Conservation (phyloP, 1,284 basidiomycete species). For the Trametes sp. region DNA sequence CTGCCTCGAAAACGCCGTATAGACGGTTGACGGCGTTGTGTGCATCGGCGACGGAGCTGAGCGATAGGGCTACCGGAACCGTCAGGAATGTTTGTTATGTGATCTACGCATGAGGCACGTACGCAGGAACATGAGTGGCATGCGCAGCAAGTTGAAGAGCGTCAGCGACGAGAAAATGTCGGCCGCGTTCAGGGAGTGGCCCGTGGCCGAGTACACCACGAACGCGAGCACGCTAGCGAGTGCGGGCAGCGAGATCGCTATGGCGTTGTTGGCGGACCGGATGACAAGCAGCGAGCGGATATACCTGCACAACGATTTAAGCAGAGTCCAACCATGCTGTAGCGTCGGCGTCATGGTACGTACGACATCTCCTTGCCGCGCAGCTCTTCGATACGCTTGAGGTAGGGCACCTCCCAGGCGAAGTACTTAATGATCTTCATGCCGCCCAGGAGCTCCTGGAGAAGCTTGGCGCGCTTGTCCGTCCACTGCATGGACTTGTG, state of each 20-base stretch:
- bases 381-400: constrained; percentile 73
- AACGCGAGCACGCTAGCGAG: constrained; percentile 89
- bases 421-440: constrained; percentile 94
- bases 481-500: constrained; percentile 90
- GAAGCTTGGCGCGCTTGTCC: constrained; percentile 84
- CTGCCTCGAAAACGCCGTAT: constrained; percentile 79
- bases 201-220: constrained; percentile 78
- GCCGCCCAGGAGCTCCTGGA: constrained; percentile 85
- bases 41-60: constrained; percentile 83
- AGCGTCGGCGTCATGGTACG: constrained; percentile 34
- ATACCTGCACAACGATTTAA: constrained; percentile 50
- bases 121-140: constrained; percentile 83
- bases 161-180: constrained; percentile 85
- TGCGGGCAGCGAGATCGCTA: constrained; percentile 77
- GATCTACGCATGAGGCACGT: constrained; percentile 31
- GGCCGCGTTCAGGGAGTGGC: constrained; percentile 73
- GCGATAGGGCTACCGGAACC: constrained; percentile 66
- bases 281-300: constrained; percentile 80
- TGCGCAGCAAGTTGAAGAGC: constrained; percentile 79
- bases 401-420: constrained; percentile 81
- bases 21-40: constrained; percentile 77
- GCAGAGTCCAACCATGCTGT: neutral
- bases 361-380: constrained; percentile 78
- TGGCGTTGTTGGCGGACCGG: constrained; percentile 73
- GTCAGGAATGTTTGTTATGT: neutral